Conservation (phyloP, 192 early-diverging fungal genomes). For the Linnemannia zychae region DNA sequence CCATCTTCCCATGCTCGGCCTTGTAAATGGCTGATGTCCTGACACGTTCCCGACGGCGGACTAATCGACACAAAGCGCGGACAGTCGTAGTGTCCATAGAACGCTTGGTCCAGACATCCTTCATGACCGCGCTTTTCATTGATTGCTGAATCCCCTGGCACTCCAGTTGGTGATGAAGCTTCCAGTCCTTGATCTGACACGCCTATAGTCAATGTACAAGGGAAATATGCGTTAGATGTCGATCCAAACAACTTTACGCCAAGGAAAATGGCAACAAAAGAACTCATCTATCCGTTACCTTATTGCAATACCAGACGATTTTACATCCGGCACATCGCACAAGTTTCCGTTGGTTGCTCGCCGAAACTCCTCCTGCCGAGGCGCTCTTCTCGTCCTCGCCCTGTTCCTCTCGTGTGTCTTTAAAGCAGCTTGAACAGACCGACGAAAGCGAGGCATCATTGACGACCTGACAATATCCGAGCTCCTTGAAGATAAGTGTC, state of each 20-base stretch:
- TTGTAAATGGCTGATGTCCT: slow-evolving; percentile 25
- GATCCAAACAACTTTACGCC: not conserved
- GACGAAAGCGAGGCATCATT: slow-evolving; percentile 37
- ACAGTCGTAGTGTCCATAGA: slow-evolving; percentile 35
- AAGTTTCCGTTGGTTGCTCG: slow-evolving; percentile 27
- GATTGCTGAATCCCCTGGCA: slow-evolving; percentile 52
- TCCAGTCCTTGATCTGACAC: slow-evolving; percentile 53
- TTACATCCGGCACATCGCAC: slow-evolving; percentile 48
- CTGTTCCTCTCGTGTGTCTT: slow-evolving; percentile 42
- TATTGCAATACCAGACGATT: slow-evolving; percentile 52
- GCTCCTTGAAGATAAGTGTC: slow-evolving; percentile 39
- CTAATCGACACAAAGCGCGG: slow-evolving; percentile 35
- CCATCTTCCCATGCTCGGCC: slow-evolving; percentile 31
- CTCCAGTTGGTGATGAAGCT: slow-evolving; percentile 49
- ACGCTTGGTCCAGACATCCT: slow-evolving; percentile 45
- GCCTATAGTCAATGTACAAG: slow-evolving; percentile 1
- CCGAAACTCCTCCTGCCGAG: slow-evolving; percentile 7
- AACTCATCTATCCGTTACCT: slow-evolving; percentile 5
- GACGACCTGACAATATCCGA: slow-evolving; percentile 51
- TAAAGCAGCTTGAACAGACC: slow-evolving; percentile 48
- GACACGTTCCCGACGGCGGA: slow-evolving; percentile 42
- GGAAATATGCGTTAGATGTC: not conserved
- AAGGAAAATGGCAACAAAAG: no score
- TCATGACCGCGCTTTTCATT: slow-evolving; percentile 19
- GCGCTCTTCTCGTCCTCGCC: slow-evolving; percentile 26